Percentiles rank a stretch among this genome's conserved stretches.
Evolutionary conservation across 169 alveolate species (phyloP).

Genomic region (Eimeria tenella): DNA sequence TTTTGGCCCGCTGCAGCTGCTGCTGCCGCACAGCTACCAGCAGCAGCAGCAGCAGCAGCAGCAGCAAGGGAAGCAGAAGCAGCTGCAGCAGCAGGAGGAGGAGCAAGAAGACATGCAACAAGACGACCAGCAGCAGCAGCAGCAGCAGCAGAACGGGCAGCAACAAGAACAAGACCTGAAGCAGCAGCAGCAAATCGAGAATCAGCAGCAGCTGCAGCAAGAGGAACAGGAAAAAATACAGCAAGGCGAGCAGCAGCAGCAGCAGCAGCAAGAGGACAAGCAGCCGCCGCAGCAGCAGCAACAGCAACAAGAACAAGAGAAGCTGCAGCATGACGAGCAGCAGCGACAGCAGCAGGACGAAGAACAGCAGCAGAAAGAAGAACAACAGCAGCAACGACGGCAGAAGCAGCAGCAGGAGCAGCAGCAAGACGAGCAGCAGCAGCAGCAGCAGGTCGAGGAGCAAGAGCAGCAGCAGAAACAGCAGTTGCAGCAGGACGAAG

Average conservation of each 20-base stretch:
- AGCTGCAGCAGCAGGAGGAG: background rate
- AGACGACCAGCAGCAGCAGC: background rate
- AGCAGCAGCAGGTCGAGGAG: slow-evolving; percentile 11
- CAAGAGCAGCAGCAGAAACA: background rate
- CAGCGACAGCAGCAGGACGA: too few species aligned
- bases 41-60: slow-evolving; percentile 49
- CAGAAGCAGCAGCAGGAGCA: too few species aligned
- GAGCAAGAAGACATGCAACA: background rate
- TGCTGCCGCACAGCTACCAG: background rate
- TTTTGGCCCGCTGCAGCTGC: background rate
- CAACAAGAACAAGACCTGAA: background rate
- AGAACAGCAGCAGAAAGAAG: too few species aligned
- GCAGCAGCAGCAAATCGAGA: too few species aligned
- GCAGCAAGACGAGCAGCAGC: too few species aligned
- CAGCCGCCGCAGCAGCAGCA: too few species aligned
- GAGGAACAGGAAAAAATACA: too few species aligned
- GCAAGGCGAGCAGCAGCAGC: slow-evolving; percentile 23
- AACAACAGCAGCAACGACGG: too few species aligned
- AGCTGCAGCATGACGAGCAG: too few species aligned
- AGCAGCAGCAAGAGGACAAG: background rate
- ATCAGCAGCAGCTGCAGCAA: background rate
- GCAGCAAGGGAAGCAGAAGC: background rate
- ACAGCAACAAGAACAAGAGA: too few species aligned
- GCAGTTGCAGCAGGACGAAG: background rate
- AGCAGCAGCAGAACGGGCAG: slow-evolving; percentile 10